Percentiles rank a stretch among this genome's conserved stretches.
Evolutionary conservation across 2,329 filamentous ascomycete genomes (phyloP).

Genomic region (Clathrospora elynae): DNA sequence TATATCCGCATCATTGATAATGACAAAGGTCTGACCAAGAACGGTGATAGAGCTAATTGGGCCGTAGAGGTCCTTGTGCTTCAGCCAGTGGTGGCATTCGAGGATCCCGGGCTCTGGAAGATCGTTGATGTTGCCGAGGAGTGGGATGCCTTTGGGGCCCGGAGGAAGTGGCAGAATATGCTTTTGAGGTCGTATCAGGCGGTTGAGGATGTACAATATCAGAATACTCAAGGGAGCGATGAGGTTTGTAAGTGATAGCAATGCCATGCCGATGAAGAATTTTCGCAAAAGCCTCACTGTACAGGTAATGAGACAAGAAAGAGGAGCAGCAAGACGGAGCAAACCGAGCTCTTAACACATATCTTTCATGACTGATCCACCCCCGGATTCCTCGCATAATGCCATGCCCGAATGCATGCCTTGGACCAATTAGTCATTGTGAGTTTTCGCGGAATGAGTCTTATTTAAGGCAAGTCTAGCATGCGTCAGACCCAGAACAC

Average conservation of each 20-base stretch:
- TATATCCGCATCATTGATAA: constrained; percentile 37
- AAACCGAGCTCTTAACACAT: too few species aligned
- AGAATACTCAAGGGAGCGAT: neutral
- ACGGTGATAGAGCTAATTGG: constrained; percentile 41
- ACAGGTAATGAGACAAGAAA: too few species aligned
- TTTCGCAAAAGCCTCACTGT: too few species aligned
- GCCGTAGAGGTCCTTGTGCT: constrained; percentile 49
- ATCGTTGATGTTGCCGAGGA: constrained; percentile 59
- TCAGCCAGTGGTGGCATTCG: constrained; percentile 53
- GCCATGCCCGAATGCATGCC: too few species aligned
- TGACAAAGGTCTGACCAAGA: constrained; percentile 36
- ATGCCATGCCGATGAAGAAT: neutral
- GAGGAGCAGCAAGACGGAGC: too few species aligned
- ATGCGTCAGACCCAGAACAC: too few species aligned
- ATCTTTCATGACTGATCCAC: too few species aligned
- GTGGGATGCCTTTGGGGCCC: constrained; percentile 55
- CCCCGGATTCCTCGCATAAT: too few species aligned
- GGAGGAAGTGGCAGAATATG: constrained; percentile 50
- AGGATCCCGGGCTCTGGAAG: constrained; percentile 49
- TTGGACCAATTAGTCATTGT: too few species aligned
- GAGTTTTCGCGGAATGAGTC: too few species aligned
- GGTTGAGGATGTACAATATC: neutral
- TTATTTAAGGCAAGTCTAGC: too few species aligned
- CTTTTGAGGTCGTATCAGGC: neutral
- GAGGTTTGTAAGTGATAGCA: neutral